Base-by-base conservation (phyloP, 805 yeast species). In the Yamadazyma olivae region DNA sequence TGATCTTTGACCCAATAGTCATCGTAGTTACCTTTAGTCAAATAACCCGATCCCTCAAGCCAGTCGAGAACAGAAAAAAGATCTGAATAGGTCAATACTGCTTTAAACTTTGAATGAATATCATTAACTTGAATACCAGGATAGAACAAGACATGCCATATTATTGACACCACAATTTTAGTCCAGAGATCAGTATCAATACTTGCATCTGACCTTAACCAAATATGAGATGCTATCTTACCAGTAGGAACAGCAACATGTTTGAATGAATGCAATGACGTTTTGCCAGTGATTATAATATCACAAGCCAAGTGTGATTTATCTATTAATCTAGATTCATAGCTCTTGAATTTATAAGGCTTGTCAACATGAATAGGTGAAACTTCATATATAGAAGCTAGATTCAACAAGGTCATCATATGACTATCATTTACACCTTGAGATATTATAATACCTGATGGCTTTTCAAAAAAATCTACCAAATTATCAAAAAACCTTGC, bases 241-340 rank as follows among this genome's bases (percentile, higher is more conserved):
- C 81, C 83, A 6, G 64, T 43, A 0, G 90, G 89, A 3, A 81
- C 72, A 1, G 79, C 65, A 1, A 64, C 52, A 4, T 46, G 40
- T 1, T 19, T 28, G n/a, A 49, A 28, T 10, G 20, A 10, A 9
- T 7, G 21, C 17, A 5, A 5, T 18, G 30, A 9, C 24, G 1
- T 49, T 43, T 6, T 43, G 25, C 37, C 48, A 17, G 14, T 15
- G 35, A 72, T 53, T 16, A 75, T 67, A 17, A 79, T 77, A 51
- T 77, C 95, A 53, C 79, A 82, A 49, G 74, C 87, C 32, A 75
- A 71, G 54, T 70, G 80, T 27, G 71, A 77, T 44, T 81, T 76
- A 42, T 86, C 95, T 27, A 85, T 74, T 14, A 77, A 66, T 43
- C 96, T 72, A 1, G 96, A 83, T 26, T 82, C 83, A 53, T 89